phyloP scores from a whole-genome alignment of 805 yeast genomes.

The Teunomyces tritomae region DNA sequence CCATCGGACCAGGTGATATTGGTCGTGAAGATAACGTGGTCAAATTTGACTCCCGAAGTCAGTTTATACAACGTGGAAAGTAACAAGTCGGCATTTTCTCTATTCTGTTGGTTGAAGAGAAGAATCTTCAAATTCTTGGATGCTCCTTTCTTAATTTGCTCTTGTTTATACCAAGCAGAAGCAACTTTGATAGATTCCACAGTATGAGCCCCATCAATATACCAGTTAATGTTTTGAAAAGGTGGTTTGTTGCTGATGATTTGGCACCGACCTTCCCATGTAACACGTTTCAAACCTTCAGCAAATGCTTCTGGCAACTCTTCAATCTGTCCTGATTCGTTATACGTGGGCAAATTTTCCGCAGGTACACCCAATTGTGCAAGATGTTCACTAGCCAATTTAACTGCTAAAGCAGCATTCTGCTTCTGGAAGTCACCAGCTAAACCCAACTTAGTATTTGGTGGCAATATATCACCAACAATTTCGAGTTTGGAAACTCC shows the following conservation, averaged over 20 bases:
- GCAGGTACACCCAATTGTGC: conserved; percentile 40
- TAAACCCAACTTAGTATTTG: conserved; percentile 59
- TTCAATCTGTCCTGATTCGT: conserved; percentile 13
- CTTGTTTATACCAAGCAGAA: conserved; percentile 65
- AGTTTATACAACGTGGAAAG: conserved; percentile 50
- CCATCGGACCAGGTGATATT: conserved; percentile 91
- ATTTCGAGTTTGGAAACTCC: conserved; percentile 43
- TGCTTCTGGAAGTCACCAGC: conserved; percentile 80
- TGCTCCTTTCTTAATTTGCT: conserved; percentile 9
- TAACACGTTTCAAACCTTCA: conserved; percentile 61
- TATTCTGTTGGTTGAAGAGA: conserved; percentile 89
- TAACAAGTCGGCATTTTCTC: conserved; percentile 70
- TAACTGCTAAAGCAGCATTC: conserved; percentile 87
- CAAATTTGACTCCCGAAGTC: conserved; percentile 49
- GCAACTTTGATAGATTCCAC: conserved; percentile 83
- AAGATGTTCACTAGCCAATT: conserved; percentile 63
- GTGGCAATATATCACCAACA: conserved; percentile 43
- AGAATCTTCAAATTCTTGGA: conserved; percentile 48
- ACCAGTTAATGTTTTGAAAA: conserved; percentile 61
- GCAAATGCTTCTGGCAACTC: conserved; percentile 49
- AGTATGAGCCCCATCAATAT: conserved; percentile 95
- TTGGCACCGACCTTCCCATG: conserved; percentile 98
- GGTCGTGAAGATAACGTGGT: conserved; percentile 81
- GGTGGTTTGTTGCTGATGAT: conserved; percentile 46
- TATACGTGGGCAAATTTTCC: conserved; percentile 22